Evolutionary conservation across 805 yeast genomes (phyloP), one percentile per base, ranked within the genome.

Genomic region (Saturnispora galanensis): DNA sequence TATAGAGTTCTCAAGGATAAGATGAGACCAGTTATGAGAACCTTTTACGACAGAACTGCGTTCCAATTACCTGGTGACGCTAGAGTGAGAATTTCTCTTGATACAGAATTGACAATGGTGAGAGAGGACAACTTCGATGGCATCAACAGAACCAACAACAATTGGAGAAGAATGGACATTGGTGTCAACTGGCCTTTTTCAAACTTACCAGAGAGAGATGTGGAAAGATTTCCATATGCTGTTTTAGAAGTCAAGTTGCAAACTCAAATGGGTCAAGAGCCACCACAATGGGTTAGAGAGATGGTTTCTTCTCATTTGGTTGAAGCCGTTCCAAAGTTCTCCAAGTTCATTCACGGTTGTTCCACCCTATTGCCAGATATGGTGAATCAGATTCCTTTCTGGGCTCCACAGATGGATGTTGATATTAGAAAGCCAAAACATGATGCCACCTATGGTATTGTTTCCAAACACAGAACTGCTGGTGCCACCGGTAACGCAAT

Each of bases 31-130:
- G 96, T 88, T 37, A 84, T 87, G 67, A 78, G 99, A 65, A 85
- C 97, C 1, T 93, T 93, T 64, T 93, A 93, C 68, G 88, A 89
- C 66, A 84, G 99, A 72, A 93, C 98, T 32, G 98, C 98, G 2
- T 93, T 93, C 76, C 98, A 93, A 70, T 76, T 93, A 47, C 98
- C 99, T 5, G 99, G 99, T 47, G 99, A 93, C 65, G 98, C 99
- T 7, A 79, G 98, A 59, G 99, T 93, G 35, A 88, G 99, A 71
- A 93, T 94, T 52, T 93, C 98, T 38, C 78, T 93, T 51, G 99
- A 93, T 62, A 90, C 98, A 0, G 97, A 93, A 67, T 75, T 93
- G 53, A 72, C 95, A n/a, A 86, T 93, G 96, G 88, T 90, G 35
- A 81, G 98, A 63, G 99, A 93, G 65, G 99, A 93, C 63, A 81